Evolutionary conservation across 768 basidiomycete species (phyloP).

Genomic region (Udeniomyces megalosporus): DNA sequence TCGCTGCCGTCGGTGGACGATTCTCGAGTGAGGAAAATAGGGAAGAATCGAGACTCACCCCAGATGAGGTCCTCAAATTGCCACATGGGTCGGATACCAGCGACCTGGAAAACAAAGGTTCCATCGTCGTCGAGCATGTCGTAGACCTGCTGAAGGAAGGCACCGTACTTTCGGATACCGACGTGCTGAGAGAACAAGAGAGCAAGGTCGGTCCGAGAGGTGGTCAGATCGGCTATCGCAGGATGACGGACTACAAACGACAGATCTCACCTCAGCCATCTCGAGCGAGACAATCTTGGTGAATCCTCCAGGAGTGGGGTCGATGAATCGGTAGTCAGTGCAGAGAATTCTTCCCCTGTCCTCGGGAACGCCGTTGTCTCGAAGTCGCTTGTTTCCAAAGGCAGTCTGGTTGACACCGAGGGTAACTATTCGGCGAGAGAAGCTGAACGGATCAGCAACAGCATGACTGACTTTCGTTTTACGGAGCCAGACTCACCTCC

Average conservation of each 20-base stretch:
- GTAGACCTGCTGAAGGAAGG: constrained; percentile 83
- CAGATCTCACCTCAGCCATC: constrained; percentile 70
- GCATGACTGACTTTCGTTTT: no score
- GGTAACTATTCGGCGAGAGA: constrained; percentile 39
- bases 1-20: no score
- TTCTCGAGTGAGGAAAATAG: constrained; percentile 39
- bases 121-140: constrained; percentile 88
- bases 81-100: constrained; percentile 88
- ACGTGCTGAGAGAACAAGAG: constrained; percentile 49
- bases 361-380: constrained; percentile 52
- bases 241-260: no score
- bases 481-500: constrained; percentile 37
- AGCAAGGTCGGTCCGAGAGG: background rate
- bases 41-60: constrained; percentile 73
- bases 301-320: constrained; percentile 52
- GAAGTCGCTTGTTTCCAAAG: constrained; percentile 80
- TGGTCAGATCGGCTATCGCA: no score
- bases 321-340: constrained; percentile 83
- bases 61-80: constrained; percentile 97
- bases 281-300: constrained; percentile 91
- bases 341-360: constrained; percentile 78
- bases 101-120: constrained; percentile 89
- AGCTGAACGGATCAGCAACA: no score
- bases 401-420: constrained; percentile 77
- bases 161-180: constrained; percentile 75